Evolutionary conservation across 495 filamentous ascomycete species (phyloP).

Genomic region (Annulohypoxylon moriforme): DNA sequence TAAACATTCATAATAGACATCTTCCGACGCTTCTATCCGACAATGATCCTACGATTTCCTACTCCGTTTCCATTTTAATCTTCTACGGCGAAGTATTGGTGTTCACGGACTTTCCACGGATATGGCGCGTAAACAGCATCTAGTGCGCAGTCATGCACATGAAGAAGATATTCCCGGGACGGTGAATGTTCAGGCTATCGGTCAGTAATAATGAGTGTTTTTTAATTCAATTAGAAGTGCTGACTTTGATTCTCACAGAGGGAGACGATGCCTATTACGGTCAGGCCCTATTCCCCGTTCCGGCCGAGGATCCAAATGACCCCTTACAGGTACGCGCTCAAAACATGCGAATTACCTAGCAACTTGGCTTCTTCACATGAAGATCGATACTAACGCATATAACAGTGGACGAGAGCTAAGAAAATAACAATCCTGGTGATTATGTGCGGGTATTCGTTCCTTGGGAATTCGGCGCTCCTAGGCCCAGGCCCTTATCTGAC

Average conservation of each 20-base stretch:
- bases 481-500: slow-evolving; percentile 67
- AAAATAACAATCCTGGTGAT: slow-evolving; percentile 67
- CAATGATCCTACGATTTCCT: too few relatives aligned
- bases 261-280: slow-evolving; percentile 70
- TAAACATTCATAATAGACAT: not conserved
- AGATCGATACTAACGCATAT: not conserved
- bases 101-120: too few relatives aligned
- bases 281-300: slow-evolving; percentile 69
- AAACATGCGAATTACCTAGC: not conserved
- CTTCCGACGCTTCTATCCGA: not conserved
- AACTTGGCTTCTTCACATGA: too few relatives aligned
- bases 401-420: slow-evolving; percentile 65
- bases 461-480: slow-evolving; percentile 65
- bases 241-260: slow-evolving; percentile 47
- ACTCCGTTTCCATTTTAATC: too few relatives aligned
- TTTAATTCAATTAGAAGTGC: not conserved
- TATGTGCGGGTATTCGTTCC: slow-evolving; percentile 66
- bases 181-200: slow-evolving; percentile 61
- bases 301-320: slow-evolving; percentile 69
- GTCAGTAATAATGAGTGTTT: slow-evolving; percentile 32
- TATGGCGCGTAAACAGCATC: slow-evolving; percentile 20
- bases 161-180: slow-evolving; percentile 69
- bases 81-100: too few relatives aligned
- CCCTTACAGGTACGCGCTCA: slow-evolving; percentile 59
- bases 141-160: slow-evolving; percentile 63